Evolutionary conservation across 345 rosid genomes (phyloP).

Genomic region (Lepidium aucheri): DNA sequence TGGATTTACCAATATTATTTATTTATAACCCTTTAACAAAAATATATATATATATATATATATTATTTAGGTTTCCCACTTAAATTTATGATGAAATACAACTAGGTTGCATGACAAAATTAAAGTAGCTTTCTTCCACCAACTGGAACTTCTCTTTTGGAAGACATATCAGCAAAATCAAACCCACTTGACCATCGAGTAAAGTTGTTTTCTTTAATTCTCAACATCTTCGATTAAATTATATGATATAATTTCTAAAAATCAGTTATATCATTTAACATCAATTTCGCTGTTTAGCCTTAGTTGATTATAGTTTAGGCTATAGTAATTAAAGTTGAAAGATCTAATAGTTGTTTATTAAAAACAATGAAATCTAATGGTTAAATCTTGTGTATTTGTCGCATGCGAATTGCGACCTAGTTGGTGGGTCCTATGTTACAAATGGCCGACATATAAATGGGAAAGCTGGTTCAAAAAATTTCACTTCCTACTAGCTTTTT

Average conservation of each 20-base stretch:
- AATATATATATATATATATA: no score
- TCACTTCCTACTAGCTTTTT: neutral
- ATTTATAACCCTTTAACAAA: no score
- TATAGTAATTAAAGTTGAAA: no score
- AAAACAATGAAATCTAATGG: neutral
- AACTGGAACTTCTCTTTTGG: slow-evolving; percentile 14
- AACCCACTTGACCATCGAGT: slow-evolving; percentile 13
- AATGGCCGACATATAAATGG: slow-evolving; percentile 23
- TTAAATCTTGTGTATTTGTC: neutral
- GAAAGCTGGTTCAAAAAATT: slow-evolving; percentile 1
- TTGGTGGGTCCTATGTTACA: slow-evolving; percentile 10
- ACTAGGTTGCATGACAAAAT: slow-evolving; percentile 21
- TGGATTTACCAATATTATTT: slow-evolving; percentile 6
- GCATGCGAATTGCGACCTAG: neutral
- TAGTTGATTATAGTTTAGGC: no score
- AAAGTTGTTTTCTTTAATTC: neutral
- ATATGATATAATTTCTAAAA: neutral
- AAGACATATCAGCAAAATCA: neutral
- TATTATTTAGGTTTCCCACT: slow-evolving; percentile 23
- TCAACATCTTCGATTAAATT: neutral
- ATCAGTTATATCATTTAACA: neutral
- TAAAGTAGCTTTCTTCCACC: slow-evolving; percentile 15
- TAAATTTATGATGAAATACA: slow-evolving; percentile 1
- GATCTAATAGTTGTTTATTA: no score
- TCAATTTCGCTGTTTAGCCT: no score